Evolutionary conservation across 2,329 filamentous ascomycete species (phyloP), one percentile per base, ranked within the genome.

Genomic region (Penicillium crustosum): DNA sequence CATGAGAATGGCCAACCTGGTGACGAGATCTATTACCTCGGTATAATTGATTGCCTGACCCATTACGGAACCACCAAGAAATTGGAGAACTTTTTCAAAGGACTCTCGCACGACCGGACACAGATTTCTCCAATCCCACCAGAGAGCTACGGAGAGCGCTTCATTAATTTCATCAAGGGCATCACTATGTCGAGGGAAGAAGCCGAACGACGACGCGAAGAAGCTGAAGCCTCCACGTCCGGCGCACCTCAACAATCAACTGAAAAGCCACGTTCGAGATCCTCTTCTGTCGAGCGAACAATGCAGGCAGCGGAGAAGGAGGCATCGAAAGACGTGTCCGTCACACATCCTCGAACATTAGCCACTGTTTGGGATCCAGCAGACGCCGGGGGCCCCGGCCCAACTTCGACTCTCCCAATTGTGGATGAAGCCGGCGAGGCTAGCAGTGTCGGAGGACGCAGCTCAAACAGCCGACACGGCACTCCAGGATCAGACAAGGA

Each of bases 21-120:
- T 2, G 91, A 97, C 54, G 91, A 96, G 76, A 92, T 99, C 42
- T 99, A 99, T 76, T 99, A 99, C 73, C 85, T 99, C 8, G 95
- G 94, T 36, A 95, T 99, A 68, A 99, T 99, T 74, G 94, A 99
- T 77, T 99, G 94, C 75, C 81, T 99, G 68, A 99, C 94, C 68
- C 91, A 97, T 74, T 99, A 97, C 74, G 92, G 92, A 65, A 86
- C 93, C 63, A 85, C 96, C 76, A 99, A 99, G 79, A 93, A 94
- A 72, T 85, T 93, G 61, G 94, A 99, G 75, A 89, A 97, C 76
- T 94, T 97, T 77, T 94, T 93, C 89, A 99, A 99, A 79, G 93
- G 94, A 38, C 80, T 97, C 58, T 91, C 89, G 2, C 85, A 87
- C 68, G 90, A 94, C 68, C 88, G 91, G 67, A 86, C 85, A 35